Evolutionary conservation across 2,329 filamentous ascomycete species (phyloP).

Genomic region (Epichloe scottii): DNA sequence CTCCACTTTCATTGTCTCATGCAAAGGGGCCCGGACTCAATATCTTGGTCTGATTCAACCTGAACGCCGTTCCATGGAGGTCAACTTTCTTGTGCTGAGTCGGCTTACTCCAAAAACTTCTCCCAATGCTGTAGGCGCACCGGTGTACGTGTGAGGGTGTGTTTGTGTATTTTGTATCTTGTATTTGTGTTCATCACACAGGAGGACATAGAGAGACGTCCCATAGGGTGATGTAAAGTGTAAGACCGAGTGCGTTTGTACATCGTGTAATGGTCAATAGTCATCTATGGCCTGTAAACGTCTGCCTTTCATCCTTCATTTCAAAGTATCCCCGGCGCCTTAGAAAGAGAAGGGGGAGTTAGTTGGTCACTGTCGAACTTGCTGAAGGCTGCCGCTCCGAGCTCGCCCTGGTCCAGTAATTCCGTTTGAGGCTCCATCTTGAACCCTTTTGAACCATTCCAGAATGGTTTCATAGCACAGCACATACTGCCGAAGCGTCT

Average conservation of each 20-base stretch:
- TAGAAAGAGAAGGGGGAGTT: too few species aligned
- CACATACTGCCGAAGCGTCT: conserved; percentile 84
- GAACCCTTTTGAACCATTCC: conserved; percentile 60
- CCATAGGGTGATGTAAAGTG: too few species aligned
- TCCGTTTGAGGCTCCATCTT: conserved; percentile 20
- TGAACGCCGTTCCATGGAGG: conserved; percentile 2
- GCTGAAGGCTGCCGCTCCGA: conserved; percentile 22
- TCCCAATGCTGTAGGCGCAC: not conserved
- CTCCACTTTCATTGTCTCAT: not conserved
- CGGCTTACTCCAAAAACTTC: not conserved
- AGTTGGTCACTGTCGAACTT: conserved; percentile 6
- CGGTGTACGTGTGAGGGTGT: too few species aligned
- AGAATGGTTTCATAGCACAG: conserved; percentile 91
- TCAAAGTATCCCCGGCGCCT: too few species aligned
- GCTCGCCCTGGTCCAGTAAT: conserved; percentile 12
- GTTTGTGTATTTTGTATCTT: too few species aligned
- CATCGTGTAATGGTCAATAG: too few species aligned
- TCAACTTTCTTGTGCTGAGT: not conserved
- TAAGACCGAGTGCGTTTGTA: too few species aligned
- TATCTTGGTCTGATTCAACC: not conserved
- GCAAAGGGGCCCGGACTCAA: not conserved
- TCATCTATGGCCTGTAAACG: too few species aligned
- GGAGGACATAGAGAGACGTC: too few species aligned
- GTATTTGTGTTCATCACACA: too few species aligned
- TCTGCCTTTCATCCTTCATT: too few species aligned